These are phyloP conservation scores for Phytopythium oedochilum DNA, from an alignment of 352 stramenopile genomes.

Conservation along the genomic window DNA sequence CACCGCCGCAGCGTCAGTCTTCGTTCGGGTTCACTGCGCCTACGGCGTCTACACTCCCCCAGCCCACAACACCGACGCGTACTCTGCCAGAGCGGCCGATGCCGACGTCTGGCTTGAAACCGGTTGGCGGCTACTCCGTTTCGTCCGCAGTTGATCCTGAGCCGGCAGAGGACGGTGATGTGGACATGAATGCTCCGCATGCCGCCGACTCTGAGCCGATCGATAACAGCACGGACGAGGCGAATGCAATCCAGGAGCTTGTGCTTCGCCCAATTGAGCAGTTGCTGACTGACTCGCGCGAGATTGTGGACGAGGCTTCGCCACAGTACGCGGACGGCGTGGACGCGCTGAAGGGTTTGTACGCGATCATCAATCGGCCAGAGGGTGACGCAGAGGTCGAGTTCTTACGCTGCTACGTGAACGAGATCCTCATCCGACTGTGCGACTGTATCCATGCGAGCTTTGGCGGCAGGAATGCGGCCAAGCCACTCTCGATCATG, in stretches of 20 bases:
- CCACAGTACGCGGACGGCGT: conserved; percentile 53
- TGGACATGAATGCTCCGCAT: conserved; percentile 40
- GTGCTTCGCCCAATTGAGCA: conserved; percentile 62
- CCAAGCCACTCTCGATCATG: conserved; percentile 62
- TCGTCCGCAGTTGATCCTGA: conserved; percentile 2
- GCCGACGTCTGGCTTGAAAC: conserved; percentile 25
- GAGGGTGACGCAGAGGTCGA: conserved; percentile 47
- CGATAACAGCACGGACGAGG: not conserved
- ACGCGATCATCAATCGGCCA: conserved; percentile 66
- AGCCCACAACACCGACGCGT: conserved; percentile 6
- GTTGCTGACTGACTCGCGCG: conserved; percentile 53
- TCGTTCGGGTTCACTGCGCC: conserved; percentile 19
- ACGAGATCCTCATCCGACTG: conserved; percentile 68
- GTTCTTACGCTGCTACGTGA: conserved; percentile 74
- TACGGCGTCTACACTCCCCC: conserved; percentile 4
- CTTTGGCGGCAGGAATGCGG: conserved; percentile 53
- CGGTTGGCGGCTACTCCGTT: conserved; percentile 13
- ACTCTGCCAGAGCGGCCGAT: conserved; percentile 11
- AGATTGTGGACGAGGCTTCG: conserved; percentile 57
- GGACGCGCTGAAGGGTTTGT: conserved; percentile 76
- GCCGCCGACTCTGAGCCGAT: not conserved
- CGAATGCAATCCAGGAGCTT: conserved; percentile 38
- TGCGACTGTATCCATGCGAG: conserved; percentile 73
- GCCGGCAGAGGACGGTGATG: conserved; percentile 31
- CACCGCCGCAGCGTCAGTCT: conserved; percentile 6